These are phyloP conservation scores for Cryptosporidium andersoni DNA, from an alignment of 169 alveolate species.

Conservation along the genomic window DNA sequence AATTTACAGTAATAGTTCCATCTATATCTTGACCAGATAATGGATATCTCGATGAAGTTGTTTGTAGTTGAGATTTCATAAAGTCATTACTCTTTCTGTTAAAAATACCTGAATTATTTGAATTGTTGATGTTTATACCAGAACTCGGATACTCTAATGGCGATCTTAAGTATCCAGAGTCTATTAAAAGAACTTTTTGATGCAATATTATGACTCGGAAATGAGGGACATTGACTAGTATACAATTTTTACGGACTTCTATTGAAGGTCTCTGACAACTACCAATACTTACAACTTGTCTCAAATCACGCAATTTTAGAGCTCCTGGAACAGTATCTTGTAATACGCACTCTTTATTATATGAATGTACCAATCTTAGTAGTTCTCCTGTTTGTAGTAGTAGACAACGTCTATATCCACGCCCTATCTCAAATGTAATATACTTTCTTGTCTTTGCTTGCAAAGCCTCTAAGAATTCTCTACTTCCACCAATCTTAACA, in stretches of 20 bases:
- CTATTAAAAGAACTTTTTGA: constrained; percentile 60
- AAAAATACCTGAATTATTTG: neutral
- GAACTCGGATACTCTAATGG: constrained; percentile 66
- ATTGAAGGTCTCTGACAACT: constrained; percentile 75
- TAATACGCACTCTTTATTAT: constrained; percentile 53
- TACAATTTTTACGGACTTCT: constrained; percentile 74
- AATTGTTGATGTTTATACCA: constrained; percentile 10
- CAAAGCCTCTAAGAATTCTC: constrained; percentile 53
- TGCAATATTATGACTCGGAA: constrained; percentile 53
- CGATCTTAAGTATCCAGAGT: constrained; percentile 64
- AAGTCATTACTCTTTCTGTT: constrained; percentile 14
- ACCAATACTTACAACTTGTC: constrained; percentile 72
- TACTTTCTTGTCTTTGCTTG: constrained; percentile 67
- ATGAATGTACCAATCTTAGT: constrained; percentile 54
- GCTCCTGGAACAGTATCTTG: constrained; percentile 72
- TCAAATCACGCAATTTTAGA: constrained; percentile 67
- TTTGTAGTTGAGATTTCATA: constrained; percentile 1
- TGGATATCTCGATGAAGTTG: neutral
- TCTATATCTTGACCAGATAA: neutral
- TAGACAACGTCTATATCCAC: constrained; percentile 64
- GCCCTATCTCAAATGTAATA: constrained; percentile 62
- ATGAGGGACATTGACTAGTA: constrained; percentile 73
- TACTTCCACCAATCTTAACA: constrained; percentile 56
- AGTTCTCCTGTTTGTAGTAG: constrained; percentile 61
- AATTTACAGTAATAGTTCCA: neutral